Base-by-base conservation (phyloP, 768 basidiomycete genomes). In the Podaxis carcinomalis region DNA sequence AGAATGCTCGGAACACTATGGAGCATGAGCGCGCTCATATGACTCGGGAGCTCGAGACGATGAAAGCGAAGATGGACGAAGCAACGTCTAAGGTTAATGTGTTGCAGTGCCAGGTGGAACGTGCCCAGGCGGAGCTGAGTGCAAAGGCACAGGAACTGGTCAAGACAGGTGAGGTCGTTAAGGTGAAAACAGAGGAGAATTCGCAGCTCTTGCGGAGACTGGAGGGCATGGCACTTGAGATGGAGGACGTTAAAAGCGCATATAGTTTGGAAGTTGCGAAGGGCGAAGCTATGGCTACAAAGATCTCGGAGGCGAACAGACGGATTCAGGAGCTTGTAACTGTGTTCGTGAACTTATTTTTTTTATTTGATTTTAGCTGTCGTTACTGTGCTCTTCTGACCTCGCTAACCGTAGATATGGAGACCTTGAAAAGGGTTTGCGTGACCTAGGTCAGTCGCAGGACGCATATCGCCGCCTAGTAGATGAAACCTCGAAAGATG, bases 201-300 rank as follows among this genome's bases (percentile, higher is more conserved):
- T 39, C 19, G 21, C 9, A 36, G 28, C 21, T 60, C 1, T 19
- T 46, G 59, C 25, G 19, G 51, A 54, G 28, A 11, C 42, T 60
- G 51, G 59, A 54, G 19, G 27, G 9, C 5, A 25, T 27, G 28
- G 32, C 21, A 19, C 36, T 32, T 7, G 44, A 55, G 36, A 23
- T 46, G 44, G 52, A 50, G 9, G 52, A 49, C 1, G 10, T 55
- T n/a, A 55, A 49, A 25, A 13, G 10, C 19, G 44, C 42, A 36
- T 61, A 54, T 40, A 49, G 19, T 21, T 19, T 37, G 32, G 59
- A 61, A 23, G 35, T 54, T 50, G 59, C 16, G 6, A 61, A 55
- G 16, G 59, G 59, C 3, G 47, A 55, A 9, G 47, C 16, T 11
- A 23, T 50, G 53, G 23, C 21, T 6, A 19, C 32, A 3, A 21